Percentiles rank a stretch among this genome's conserved stretches.
These are phyloP conservation scores for Quercus variabilis DNA, from an alignment of 306 rosid genomes.

Conservation along the genomic window DNA sequence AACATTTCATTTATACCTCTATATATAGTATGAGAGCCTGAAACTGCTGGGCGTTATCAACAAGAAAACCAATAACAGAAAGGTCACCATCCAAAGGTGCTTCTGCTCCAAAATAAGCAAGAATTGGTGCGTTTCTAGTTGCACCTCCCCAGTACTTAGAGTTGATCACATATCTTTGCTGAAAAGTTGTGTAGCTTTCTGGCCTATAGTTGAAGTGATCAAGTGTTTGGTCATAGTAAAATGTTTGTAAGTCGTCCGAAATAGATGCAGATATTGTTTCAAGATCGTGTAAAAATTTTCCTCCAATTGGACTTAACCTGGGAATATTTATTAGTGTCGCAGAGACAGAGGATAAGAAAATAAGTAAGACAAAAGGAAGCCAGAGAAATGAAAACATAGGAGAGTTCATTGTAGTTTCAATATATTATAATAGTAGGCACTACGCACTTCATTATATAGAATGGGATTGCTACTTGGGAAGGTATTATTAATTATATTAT, in stretches of 20 bases:
- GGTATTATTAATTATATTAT: too few relatives aligned
- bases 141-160: slow-evolving; percentile 69
- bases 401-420: neutral
- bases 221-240: slow-evolving; percentile 48
- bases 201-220: slow-evolving; percentile 76
- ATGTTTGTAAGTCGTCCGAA: slow-evolving; percentile 35
- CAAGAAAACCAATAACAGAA: slow-evolving; percentile 33
- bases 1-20: slow-evolving; percentile 44
- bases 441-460: too few relatives aligned
- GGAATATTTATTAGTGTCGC: slow-evolving; percentile 16
- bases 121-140: slow-evolving; percentile 52
- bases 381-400: slow-evolving; percentile 9
- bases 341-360: slow-evolving; percentile 16
- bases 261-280: neutral
- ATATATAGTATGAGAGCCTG: slow-evolving; percentile 62
- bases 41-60: slow-evolving; percentile 57
- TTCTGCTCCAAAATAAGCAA: slow-evolving; percentile 66
- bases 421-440: too few relatives aligned
- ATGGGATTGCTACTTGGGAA: too few relatives aligned
- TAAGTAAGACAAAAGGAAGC: slow-evolving; percentile 21
- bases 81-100: slow-evolving; percentile 40
- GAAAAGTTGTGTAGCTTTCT: slow-evolving; percentile 58
- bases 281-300: slow-evolving; percentile 14
- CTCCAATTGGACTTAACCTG: slow-evolving; percentile 48
- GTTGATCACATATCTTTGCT: slow-evolving; percentile 60